Base-by-base conservation (phyloP, 192 early-diverging fungal species). In the Obelidium mucronatum region DNA sequence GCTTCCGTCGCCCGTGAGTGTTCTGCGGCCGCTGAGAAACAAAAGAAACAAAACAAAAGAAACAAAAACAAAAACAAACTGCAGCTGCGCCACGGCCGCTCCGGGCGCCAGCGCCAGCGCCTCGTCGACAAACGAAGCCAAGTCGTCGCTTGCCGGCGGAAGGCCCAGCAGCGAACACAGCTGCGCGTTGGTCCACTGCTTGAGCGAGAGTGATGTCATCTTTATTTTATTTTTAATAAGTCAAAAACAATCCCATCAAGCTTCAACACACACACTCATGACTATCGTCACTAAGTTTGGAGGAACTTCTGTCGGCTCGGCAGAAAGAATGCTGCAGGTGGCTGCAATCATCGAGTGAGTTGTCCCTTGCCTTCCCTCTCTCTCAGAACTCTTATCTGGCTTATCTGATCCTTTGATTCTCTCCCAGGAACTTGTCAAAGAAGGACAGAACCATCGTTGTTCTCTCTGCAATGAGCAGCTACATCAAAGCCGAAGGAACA, bases 381-480 rank as follows among this genome's bases (percentile, higher is more conserved):
- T 36, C 62, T 81, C 80, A 24, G 28, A 79, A 22, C 35, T 2
- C 44, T 48, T 48, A 48, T 48, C 44, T 48, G 26, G 2, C 40
- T 40, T 70, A 55, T 62, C 33, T 24, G 24, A 11, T 37, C 22
- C 40, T 68, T 61, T 33, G 26, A 34, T 15, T 26, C 44, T 19
- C 22, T n/a, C 60, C 24, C 8, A 59, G 62, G 40, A 60, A 44
- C 42, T 60, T 60, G 17, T 40, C 94, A n/a, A 87, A 90, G 64
- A 85, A 87, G 37, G 89, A 93, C 79, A 89, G 92, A 53, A 89
- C 93, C 40, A 87, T 94, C 54, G 93, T 98, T n/a, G 97, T 99
- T 30, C 94, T 97, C 65, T 99, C 97, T 11, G 97, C 97, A 53
- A 90, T 96, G 83, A 94, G 93, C 87, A 92, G 93, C 44, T 86